Evolutionary conservation across 2,329 filamentous ascomycete genomes (phyloP).

Genomic region (Neofusicoccum sp.): DNA sequence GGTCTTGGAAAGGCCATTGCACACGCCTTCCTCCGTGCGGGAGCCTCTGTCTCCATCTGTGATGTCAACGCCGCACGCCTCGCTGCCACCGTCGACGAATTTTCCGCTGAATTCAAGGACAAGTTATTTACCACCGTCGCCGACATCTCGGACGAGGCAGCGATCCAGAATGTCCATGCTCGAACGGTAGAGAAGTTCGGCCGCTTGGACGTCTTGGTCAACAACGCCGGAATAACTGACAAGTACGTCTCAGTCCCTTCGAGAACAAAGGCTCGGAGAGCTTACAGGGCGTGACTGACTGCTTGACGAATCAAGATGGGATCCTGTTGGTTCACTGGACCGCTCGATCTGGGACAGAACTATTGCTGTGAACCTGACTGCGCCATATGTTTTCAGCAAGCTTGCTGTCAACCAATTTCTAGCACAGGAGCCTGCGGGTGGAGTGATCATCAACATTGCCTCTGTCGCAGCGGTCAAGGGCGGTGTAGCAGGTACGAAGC

Average conservation of each 20-base stretch:
- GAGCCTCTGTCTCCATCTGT: conserved; percentile 38
- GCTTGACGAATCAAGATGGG: conserved; percentile 46
- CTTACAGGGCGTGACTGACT: background rate
- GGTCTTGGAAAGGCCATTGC: conserved; percentile 20
- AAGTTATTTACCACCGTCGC: conserved; percentile 24
- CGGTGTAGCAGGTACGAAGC: background rate
- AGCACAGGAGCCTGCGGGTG: conserved; percentile 43
- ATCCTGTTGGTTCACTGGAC: conserved; percentile 54
- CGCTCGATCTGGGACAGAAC: conserved; percentile 56
- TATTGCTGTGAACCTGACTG: conserved; percentile 60
- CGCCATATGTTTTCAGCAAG: conserved; percentile 56
- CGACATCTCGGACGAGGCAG: background rate
- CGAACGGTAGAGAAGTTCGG: conserved; percentile 37
- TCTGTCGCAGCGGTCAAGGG: background rate
- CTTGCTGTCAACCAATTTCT: conserved; percentile 54
- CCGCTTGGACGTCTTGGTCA: conserved; percentile 58
- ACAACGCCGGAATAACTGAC: conserved; percentile 62
- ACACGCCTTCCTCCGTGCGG: conserved; percentile 26
- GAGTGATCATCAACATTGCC: conserved; percentile 56
- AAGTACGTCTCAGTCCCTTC: conserved; percentile 47
- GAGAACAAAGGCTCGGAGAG: conserved; percentile 28
- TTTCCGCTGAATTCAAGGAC: background rate
- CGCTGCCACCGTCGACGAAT: background rate
- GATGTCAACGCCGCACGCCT: conserved; percentile 33
- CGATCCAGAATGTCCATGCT: background rate